Base-by-base conservation (phyloP, 164 flowering plant genomes). In the Aristolochia fimbriata region DNA sequence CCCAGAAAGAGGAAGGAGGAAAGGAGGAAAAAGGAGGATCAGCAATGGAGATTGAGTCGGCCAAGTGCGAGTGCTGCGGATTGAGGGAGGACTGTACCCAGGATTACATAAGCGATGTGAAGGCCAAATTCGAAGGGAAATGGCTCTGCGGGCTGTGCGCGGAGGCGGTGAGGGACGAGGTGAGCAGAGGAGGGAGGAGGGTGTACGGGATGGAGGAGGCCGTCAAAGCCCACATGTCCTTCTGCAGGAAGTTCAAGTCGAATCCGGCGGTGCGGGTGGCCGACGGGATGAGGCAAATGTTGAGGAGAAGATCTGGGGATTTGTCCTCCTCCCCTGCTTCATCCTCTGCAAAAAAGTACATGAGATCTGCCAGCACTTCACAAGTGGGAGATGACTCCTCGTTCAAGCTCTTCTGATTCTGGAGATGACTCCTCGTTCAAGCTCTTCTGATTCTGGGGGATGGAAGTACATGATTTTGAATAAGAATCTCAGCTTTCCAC, bases 141-240 rank as follows among this genome's bases (percentile, higher is more conserved):
- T 92, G 95, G 95, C 78, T 92, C 12, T 92, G 98, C 69, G 96
- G 98, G 51, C 62, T 89, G 61, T 92, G 98, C 71, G 86, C 96
- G 19, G 93, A 84, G 61, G 98, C 98, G 0, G 96, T 89, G 0
- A 76, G 80, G 62, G 93, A 92, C 65, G 98, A 92, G 63, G 78
- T 78, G 0, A 72, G 54, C 22, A 76, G 81, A 65, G 77, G 78
- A 7, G 33, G 52, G 30, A 47, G 27, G n/a, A 47, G 48, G 23
- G 14, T 23, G 9, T 46, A 7, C 20, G 64, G 57, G 45, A 49
- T 52, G 49, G 58, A 62, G 15, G 65, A 62, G 58, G 65, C 97
- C n/a, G 67, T 89, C 60, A 78, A 64, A 47, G 82, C 85, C 68
- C 96, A 88, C 71, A 83, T 83, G 85, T 69, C 81, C 2, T 83